A percentile compares a stretch with the other conserved stretches of the same genome.
Evolutionary conservation across 768 basidiomycete genomes (phyloP).

Genomic region (Paxillus rubicundulus): DNA sequence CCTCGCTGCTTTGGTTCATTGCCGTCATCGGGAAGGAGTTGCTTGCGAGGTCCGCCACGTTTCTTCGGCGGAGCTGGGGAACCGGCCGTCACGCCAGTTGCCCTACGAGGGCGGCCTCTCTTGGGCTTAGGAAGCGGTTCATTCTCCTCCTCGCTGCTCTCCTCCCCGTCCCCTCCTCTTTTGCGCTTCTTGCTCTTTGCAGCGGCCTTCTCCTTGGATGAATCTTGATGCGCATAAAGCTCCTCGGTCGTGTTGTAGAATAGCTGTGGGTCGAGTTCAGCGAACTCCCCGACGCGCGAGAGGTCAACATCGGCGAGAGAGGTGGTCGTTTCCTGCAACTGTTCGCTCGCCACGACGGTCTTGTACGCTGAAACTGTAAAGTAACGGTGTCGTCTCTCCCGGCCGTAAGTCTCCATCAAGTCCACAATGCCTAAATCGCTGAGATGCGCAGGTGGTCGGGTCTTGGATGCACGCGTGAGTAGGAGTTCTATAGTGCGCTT

Average conservation of each 20-base stretch:
- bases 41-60: conserved; percentile 36
- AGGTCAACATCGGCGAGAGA: conserved; percentile 48
- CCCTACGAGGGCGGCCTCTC: conserved; percentile 56
- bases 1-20: conserved; percentile 37
- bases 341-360: conserved; percentile 59
- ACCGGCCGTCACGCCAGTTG: conserved; percentile 8
- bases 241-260: conserved; percentile 53
- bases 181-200: conserved; percentile 31
- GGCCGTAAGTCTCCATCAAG: conserved; percentile 77
- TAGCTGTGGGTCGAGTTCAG: conserved; percentile 36
- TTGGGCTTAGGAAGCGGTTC: conserved; percentile 36
- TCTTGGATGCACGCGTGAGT: conserved; percentile 64
- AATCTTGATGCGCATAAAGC: conserved; percentile 48
- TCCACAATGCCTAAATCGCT: conserved; percentile 66
- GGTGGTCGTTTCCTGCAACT: conserved; percentile 51
- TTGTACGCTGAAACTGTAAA: conserved; percentile 73
- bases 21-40: conserved; percentile 4
- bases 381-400: conserved; percentile 85
- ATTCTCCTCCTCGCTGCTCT: conserved; percentile 13
- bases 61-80: conserved; percentile 28
- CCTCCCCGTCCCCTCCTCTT: conserved; percentile 27
- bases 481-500: conserved; percentile 82
- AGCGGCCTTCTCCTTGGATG: conserved; percentile 37
- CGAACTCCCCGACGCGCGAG: conserved; percentile 53
- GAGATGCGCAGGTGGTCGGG: conserved; percentile 66